A percentile compares a stretch with the other conserved stretches of the same genome.
phyloP scores from a whole-genome alignment of 305 asterid genomes.

The Withania somnifera region DNA sequence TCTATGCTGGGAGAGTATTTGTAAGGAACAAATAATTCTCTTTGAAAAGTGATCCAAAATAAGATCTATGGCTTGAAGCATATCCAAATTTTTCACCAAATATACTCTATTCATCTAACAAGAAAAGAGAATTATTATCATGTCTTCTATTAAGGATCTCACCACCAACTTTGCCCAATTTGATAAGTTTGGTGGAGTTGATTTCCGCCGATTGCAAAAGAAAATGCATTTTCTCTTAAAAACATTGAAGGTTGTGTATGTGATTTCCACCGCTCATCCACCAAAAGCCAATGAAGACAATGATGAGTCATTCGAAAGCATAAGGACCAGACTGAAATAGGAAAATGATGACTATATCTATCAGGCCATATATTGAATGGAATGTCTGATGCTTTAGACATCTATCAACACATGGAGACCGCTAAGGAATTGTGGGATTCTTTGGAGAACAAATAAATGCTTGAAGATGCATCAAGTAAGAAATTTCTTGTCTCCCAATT shows the following conservation, averaged over 20 bases:
- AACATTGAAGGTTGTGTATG: neutral
- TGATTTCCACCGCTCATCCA: neutral
- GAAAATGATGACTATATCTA: neutral
- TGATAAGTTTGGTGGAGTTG: neutral
- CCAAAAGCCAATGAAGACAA: no score
- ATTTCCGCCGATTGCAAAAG: neutral
- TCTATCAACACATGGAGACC: neutral
- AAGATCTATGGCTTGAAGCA: no score
- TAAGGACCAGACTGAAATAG: neutral
- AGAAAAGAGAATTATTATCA: neutral
- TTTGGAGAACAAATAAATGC: no score
- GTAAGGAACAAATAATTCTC: no score
- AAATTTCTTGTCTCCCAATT: neutral
- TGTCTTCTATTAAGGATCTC: neutral
- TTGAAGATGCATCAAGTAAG: neutral
- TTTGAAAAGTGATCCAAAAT: no score
- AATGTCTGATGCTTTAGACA: neutral
- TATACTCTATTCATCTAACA: no score
- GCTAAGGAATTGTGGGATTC: neutral
- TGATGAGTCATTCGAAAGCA: neutral
- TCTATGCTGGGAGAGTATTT: no score
- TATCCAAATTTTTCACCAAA: no score
- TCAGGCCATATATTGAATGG: neutral
- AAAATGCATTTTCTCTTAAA: neutral
- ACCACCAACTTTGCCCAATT: neutral